Base-by-base conservation (phyloP, 2,329 filamentous ascomycete species). In the Helminthosporium solani region DNA sequence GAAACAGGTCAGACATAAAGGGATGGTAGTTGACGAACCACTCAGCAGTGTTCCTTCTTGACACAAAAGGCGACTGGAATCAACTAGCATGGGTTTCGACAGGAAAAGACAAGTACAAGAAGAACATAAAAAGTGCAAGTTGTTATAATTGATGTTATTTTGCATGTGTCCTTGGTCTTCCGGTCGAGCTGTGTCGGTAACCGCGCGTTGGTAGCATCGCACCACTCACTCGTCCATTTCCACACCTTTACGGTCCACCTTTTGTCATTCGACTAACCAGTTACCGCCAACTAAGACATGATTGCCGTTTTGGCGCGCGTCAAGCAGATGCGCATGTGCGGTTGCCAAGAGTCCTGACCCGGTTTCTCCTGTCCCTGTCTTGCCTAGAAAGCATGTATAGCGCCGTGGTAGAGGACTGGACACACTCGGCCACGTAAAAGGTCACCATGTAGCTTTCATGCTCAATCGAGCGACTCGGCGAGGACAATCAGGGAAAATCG, bases 401-500 rank as follows among this genome's bases (percentile, higher is more conserved):
- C 7, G 7, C 18, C 5, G 20, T 11, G 34, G 12, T 23, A 12
- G 12, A 21, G 8, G 34, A 21, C 11, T 11, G 18, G 14, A 3
- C 5, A 37, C 34, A 31, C 28, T 14, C 14, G 25, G 25, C 28
- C 28, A 12, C 4, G 34, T 14, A 23, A 9, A 38, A 12, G 31
- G 16, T 16, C 7, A 31, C 9, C 6, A 31, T 14, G 9, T 9
- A 25, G 23, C 23, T 25, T 25, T 25, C 6, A 6, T 15, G 25
- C 38, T 56, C 63, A 68, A 34, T 80, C 70, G 78, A 66, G 80
- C 75, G 66, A 84, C 53, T 80, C 77, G 33, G 79, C 80, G 55
- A 86, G 62, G 46, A 78, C 81, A 44, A 85, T 78, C 44, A 85
- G 63, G 68, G 82, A 85, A 67, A 86, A 86, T 52, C 83, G 74